A percentile compares a stretch with the other conserved stretches of the same genome.
These are phyloP conservation scores for Baorangia bicolor DNA, from an alignment of 768 basidiomycete genomes.

Conservation along the genomic window DNA sequence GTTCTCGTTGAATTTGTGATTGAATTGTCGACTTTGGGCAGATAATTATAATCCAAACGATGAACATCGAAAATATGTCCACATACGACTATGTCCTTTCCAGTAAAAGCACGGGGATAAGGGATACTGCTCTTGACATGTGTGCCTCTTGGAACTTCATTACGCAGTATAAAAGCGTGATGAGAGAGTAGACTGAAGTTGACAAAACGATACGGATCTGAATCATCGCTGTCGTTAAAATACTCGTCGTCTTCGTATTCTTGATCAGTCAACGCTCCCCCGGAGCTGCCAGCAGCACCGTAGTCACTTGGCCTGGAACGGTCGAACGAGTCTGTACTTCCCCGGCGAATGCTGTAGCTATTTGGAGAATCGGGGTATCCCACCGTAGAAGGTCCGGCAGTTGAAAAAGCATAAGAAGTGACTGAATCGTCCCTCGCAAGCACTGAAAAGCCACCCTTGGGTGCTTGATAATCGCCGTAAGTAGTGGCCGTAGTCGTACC, in stretches of 20 bases:
- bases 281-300: constrained; percentile 14
- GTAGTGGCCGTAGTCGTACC: constrained; percentile 27
- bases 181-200: constrained; percentile 87
- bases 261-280: constrained; percentile 20
- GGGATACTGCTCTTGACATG: constrained; percentile 94
- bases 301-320: constrained; percentile 22
- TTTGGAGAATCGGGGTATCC: constrained; percentile 20
- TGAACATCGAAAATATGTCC: neutral
- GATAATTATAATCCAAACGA: constrained; percentile 1
- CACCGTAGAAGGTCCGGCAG: constrained; percentile 25
- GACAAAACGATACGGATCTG: constrained; percentile 74
- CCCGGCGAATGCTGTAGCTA: constrained; percentile 13
- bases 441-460: constrained; percentile 16
- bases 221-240: constrained; percentile 55
- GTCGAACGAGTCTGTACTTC: constrained; percentile 29
- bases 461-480: constrained; percentile 16
- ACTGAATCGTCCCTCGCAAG: constrained; percentile 18
- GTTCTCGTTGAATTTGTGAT: constrained; percentile 79
- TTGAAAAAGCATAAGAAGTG: constrained; percentile 18
- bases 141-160: constrained; percentile 82
- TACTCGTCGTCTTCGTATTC: constrained; percentile 31
- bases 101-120: constrained; percentile 89
- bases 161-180: constrained; percentile 83
- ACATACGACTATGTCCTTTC: constrained; percentile 90
- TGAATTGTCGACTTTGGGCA: constrained; percentile 77